Base-by-base conservation (phyloP, 257 asterid species). In the Rauvolfia tetraphylla region DNA sequence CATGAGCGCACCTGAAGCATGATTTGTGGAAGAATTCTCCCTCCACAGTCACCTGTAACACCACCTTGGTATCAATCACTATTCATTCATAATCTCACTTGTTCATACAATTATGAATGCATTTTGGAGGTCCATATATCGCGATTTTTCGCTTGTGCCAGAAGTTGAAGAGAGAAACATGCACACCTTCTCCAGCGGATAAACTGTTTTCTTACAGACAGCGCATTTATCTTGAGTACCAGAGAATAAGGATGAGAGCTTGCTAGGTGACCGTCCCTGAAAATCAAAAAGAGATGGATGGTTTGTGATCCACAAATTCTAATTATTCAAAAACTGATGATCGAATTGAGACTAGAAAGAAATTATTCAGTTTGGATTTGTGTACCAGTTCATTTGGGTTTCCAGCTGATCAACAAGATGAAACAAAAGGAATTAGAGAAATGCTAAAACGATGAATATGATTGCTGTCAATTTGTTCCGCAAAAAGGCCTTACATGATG, bases 1-100 rank as follows among this genome's bases (percentile, higher is more conserved):
- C 98, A 79, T 92, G 97, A n/a, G 91, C 92, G 67, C 98, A 92
- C 68, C 82, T 86, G 85, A 93, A 93, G 81, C 98, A 93, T 27
- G 86, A 80, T 20, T 93, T 90, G 90, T 91, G 98, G 79, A 76
- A 92, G 68, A 84, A 88, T 53, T 84, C 91, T 61, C 96, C 93
- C 75, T 92, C 98, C 81, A 92, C 83, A 1, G 96, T 87, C 59
- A 92, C 87, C 98, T 92, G 73, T 13, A 66, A 25, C 11, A 81
- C 87, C 85, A 77, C 8, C 0, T 41, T 41, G 5, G 9, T 86
- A 54, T 77, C n/a, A n/a, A n/a, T n/a, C 94, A 7, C 29, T 41
- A 41, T 41, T 41, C 44, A 41, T 41, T 41, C 44, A 44, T 2
- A 0, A 22, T 13, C 1, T 3, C 7, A 10, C 20, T 59, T 59